Conservation (phyloP, 192 early-diverging fungal genomes). For the Coemansia sp. region DNA sequence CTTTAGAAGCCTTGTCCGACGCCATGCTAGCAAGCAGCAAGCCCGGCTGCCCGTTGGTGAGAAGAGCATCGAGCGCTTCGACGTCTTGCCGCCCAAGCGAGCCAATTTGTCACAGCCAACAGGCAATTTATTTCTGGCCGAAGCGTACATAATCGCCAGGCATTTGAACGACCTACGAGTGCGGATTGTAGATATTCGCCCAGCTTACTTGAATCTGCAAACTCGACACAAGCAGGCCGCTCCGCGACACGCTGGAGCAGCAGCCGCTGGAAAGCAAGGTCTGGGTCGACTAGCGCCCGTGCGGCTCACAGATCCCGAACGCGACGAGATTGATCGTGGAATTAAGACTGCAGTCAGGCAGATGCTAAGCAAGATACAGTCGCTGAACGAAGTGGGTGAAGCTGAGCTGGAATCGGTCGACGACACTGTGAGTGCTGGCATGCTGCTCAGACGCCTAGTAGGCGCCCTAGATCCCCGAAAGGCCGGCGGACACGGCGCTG, state of each 20-base stretch:
- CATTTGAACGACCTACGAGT: slow-evolving; percentile 56
- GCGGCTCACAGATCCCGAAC: slow-evolving; percentile 60
- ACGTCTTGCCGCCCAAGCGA: slow-evolving; percentile 32
- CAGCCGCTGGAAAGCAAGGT: neutral
- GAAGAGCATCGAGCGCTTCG: slow-evolving; percentile 15
- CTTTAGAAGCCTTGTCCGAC: slow-evolving; percentile 18
- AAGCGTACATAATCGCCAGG: slow-evolving; percentile 58
- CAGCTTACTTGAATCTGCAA: slow-evolving; percentile 55
- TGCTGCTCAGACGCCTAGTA: slow-evolving; percentile 49
- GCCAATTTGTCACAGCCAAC: slow-evolving; percentile 28
- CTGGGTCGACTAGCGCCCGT: slow-evolving; percentile 2
- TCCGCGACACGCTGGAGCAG: neutral
- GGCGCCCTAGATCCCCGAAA: slow-evolving; percentile 44
- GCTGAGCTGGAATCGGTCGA: slow-evolving; percentile 32
- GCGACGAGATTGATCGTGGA: slow-evolving; percentile 69
- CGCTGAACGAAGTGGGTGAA: slow-evolving; percentile 57
- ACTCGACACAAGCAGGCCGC: slow-evolving; percentile 7
- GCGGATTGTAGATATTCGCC: slow-evolving; percentile 57
- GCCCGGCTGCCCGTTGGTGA: neutral
- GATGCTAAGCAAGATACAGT: slow-evolving; percentile 60
- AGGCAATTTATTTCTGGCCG: slow-evolving; percentile 55
- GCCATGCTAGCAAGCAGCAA: slow-evolving; percentile 9
- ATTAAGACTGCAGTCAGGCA: slow-evolving; percentile 59
- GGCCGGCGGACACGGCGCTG: slow-evolving; percentile 1
- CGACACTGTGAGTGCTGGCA: slow-evolving; percentile 15